Evolutionary conservation across 2,329 filamentous ascomycete genomes (phyloP).

Genomic region (Trematosphaeria pertusa): DNA sequence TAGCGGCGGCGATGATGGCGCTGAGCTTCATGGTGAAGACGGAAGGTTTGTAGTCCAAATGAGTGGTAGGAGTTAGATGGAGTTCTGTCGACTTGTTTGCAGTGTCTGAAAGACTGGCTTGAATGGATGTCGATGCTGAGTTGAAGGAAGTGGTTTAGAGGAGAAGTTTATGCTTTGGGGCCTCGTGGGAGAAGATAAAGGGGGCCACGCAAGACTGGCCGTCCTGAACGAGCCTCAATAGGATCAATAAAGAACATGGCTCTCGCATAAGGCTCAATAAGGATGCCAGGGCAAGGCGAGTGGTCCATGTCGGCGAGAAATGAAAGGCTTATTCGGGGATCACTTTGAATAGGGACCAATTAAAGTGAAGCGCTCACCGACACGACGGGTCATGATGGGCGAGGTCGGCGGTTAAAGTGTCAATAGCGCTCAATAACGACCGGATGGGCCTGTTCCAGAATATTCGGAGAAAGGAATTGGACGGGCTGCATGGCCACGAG

Average conservation of each 20-base stretch:
- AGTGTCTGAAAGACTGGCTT: slow-evolving; percentile 15
- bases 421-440: no score
- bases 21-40: slow-evolving; percentile 58
- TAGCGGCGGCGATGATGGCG: slow-evolving; percentile 48
- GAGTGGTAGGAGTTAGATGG: slow-evolving; percentile 23
- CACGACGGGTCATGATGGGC: no score
- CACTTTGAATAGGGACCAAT: no score
- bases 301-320: no score
- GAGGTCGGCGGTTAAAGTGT: no score
- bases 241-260: slow-evolving; percentile 8
- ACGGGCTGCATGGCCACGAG: slow-evolving; percentile 9
- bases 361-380: no score
- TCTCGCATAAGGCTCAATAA: no score
- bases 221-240: slow-evolving; percentile 19
- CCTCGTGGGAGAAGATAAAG: slow-evolving; percentile 1
- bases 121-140: slow-evolving; percentile 14
- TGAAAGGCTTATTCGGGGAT: no score
- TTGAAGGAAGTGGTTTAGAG: slow-evolving; percentile 5
- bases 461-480: slow-evolving; percentile 14
- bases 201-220: neutral
- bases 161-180: slow-evolving; percentile 19
- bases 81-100: slow-evolving; percentile 9
- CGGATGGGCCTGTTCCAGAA: no score
- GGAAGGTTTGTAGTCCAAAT: slow-evolving; percentile 13
- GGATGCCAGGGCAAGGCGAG: no score